Conservation (phyloP, 2,329 filamentous ascomycete genomes). For the Raffaelea ambrosiae region DNA sequence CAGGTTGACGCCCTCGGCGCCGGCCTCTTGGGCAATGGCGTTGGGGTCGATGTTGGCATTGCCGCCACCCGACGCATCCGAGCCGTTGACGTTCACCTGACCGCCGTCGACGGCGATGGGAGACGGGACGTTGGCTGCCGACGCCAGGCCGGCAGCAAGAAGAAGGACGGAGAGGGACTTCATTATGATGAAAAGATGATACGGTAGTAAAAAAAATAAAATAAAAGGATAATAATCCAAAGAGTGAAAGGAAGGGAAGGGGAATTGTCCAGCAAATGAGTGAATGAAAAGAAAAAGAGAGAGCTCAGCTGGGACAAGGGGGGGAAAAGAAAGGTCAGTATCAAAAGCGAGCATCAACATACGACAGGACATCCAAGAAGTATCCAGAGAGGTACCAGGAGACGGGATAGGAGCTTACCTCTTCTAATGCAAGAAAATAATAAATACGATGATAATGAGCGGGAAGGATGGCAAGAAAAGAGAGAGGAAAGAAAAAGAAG, state of each 20-base stretch:
- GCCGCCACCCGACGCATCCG: slow-evolving; percentile 1
- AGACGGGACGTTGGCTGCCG: slow-evolving; percentile 9
- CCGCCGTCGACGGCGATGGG: slow-evolving; percentile 5
- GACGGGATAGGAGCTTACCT: too few species aligned
- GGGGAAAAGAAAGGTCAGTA: slow-evolving; percentile 4
- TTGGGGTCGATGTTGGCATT: slow-evolving; percentile 7
- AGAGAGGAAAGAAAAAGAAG: not conserved
- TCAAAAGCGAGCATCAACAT: too few species aligned
- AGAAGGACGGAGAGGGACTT: slow-evolving; percentile 15
- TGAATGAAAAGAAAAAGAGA: not conserved
- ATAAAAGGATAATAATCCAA: not conserved
- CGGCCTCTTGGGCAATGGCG: slow-evolving; percentile 1
- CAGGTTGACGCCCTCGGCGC: slow-evolving; percentile 6
- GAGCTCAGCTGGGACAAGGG: slow-evolving; percentile 12
- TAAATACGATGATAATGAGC: not conserved
- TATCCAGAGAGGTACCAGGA: too few species aligned
- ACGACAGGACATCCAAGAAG: too few species aligned
- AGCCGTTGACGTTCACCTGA: slow-evolving; percentile 3
- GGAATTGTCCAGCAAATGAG: slow-evolving; percentile 1
- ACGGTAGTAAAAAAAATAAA: too few species aligned
- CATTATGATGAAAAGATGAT: slow-evolving; percentile 15
- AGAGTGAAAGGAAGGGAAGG: slow-evolving; percentile 1
- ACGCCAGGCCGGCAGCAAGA: slow-evolving; percentile 20
- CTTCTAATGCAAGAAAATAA: not conserved
- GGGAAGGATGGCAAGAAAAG: not conserved